Percentiles rank a stretch among this genome's conserved stretches.
These are phyloP conservation scores for Haemoproteus tartakovskyi DNA, from an alignment of 169 alveolate genomes.

Conservation along the genomic window DNA sequence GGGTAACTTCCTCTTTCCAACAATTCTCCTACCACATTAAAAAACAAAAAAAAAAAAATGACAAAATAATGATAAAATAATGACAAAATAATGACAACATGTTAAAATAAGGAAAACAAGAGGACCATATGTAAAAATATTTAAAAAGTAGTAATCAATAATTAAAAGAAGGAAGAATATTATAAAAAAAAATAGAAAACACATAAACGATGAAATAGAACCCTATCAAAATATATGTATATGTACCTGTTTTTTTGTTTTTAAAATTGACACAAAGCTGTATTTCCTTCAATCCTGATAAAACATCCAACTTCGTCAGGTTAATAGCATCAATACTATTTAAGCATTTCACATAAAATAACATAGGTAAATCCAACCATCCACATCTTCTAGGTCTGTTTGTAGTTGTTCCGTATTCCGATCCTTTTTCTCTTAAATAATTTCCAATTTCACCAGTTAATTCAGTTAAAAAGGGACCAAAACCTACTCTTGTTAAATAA, in stretches of 20 bases:
- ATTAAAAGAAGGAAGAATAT: not conserved
- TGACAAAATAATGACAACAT: no score
- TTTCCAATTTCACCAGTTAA: slow-evolving; percentile 75
- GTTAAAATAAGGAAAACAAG: not conserved
- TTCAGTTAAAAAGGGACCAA: slow-evolving; percentile 96
- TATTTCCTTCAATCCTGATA: slow-evolving; percentile 86
- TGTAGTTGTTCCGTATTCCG: slow-evolving; percentile 94
- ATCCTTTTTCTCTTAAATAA: slow-evolving; percentile 84
- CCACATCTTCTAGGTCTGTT: slow-evolving; percentile 96
- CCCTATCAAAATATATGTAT: not conserved
- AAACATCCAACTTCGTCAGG: slow-evolving; percentile 92
- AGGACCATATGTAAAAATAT: not conserved
- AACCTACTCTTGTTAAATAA: slow-evolving; percentile 96
- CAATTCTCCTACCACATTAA: slow-evolving; percentile 54
- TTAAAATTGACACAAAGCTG: slow-evolving; percentile 81
- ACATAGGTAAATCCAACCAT: slow-evolving; percentile 92
- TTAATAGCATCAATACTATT: slow-evolving; percentile 84
- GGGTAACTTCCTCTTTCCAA: slow-evolving; percentile 83
- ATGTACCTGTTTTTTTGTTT: slow-evolving; percentile 69
- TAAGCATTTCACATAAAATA: slow-evolving; percentile 71
- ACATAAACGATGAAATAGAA: not conserved
- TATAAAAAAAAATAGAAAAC: not conserved
- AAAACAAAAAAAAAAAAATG: not conserved
- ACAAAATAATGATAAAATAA: not conserved
- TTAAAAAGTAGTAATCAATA: not conserved